Evolutionary conservation across 768 basidiomycete genomes (phyloP), one percentile per base, ranked within the genome.

Genomic region (Sistotremastrum suecicum): DNA sequence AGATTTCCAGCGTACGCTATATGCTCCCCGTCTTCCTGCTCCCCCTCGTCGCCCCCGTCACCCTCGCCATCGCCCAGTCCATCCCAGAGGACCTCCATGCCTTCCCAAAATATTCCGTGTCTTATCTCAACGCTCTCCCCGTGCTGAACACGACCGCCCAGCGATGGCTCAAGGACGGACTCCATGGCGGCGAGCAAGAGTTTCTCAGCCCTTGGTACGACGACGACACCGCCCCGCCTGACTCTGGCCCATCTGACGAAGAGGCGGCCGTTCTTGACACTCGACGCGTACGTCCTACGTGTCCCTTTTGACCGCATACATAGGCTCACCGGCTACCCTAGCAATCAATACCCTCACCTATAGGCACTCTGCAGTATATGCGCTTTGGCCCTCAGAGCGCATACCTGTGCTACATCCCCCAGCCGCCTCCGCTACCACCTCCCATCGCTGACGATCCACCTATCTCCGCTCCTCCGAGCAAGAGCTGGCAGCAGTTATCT

Each of bases 401-500:
- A 20, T 90, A 84, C 62, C 64, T 89, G 34, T 90, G 87, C 57
- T 69, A 87, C 45, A 79, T 88, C 52, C 84, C 85, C 7, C 48
- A 49, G 12, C 34, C 56, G 8, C 76, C 77, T 45, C 66, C 80
- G 43, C 66, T 71, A 30, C 61, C 68, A 46, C 52, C 71, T 12
- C 49, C 64, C 31, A 56, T 64, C 37, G 63, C 71, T 11, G 76
- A 82, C 41, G 74, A 78, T 39, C 55, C 73, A 34, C 68, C 77
- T 50, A 66, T 71, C 49, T 78, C 81, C 53, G 59, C 73, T 44
- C 75, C 78, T 7, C 80, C 85, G 41, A 74, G 76, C 48, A 76
- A 80, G 56, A 80, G 83, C 56, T 90, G 87, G 84, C 79, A 80
- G 33, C 70, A 90, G 42, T 72, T 91, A 29, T 78, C 83, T 53